A percentile compares a stretch with the other conserved stretches of the same genome.
phyloP scores from a whole-genome alignment of 2,329 filamentous ascomycete genomes.

The Onygenales sp. region DNA sequence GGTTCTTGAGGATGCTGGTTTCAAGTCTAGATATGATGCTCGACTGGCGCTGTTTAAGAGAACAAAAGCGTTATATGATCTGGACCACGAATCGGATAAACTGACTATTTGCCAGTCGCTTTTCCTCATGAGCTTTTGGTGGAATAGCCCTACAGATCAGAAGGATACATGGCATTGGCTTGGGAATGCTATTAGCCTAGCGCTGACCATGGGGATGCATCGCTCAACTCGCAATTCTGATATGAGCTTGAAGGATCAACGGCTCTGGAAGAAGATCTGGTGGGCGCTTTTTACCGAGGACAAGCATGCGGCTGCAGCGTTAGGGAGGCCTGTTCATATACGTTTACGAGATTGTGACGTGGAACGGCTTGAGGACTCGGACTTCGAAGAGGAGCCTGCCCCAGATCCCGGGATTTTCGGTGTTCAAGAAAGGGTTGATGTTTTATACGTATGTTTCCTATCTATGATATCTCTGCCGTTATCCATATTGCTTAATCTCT shows the following conservation, averaged over 20 bases:
- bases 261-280: slow-evolving; percentile 3
- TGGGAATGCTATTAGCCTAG: slow-evolving; percentile 10
- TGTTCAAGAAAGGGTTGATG: slow-evolving; percentile 1
- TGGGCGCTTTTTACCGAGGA: slow-evolving; percentile 2
- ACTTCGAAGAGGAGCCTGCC: slow-evolving; percentile 1
- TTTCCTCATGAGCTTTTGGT: slow-evolving; percentile 16
- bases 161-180: slow-evolving; percentile 31
- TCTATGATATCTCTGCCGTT: too few species aligned
- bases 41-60: slow-evolving; percentile 1
- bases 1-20: neutral
- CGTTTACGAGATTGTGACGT: slow-evolving; percentile 2
- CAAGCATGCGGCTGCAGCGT: slow-evolving; percentile 2
- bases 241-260: slow-evolving; percentile 1
- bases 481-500: too few species aligned
- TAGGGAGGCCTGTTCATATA: slow-evolving; percentile 2
- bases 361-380: neutral
- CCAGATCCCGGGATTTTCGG: neutral
- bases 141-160: slow-evolving; percentile 13
- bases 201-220: slow-evolving; percentile 4
- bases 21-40: slow-evolving; percentile 1
- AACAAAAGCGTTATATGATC: slow-evolving; percentile 56
- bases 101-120: slow-evolving; percentile 67
- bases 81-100: slow-evolving; percentile 76
- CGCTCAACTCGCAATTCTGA: neutral
- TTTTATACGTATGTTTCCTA: neutral